Percentiles rank a stretch among this genome's conserved stretches.
phyloP scores from a whole-genome alignment of 495 filamentous ascomycete genomes.

The Aspergillus avenaceus region DNA sequence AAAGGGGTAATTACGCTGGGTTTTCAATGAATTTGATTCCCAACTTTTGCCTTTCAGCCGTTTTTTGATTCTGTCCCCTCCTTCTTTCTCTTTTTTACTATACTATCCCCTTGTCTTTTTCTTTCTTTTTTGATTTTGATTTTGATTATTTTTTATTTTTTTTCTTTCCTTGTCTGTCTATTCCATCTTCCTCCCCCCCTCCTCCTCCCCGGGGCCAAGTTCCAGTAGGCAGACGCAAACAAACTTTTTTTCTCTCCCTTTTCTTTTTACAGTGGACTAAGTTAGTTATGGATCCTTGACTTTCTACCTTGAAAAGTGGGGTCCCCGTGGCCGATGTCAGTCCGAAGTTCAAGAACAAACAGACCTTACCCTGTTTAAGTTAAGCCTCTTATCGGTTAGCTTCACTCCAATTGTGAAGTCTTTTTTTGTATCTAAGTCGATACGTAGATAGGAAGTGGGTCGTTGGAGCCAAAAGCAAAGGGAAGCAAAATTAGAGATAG shows the following conservation, averaged over 20 bases:
- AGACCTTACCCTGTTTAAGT: constrained; percentile 3
- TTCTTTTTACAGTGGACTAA: neutral
- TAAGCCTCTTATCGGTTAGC: constrained; percentile 4
- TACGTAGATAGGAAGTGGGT: constrained; percentile 6
- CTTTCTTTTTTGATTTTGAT: neutral
- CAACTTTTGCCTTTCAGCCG: neutral
- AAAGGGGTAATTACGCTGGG: neutral
- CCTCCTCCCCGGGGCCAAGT: neutral
- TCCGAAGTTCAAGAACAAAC: constrained; percentile 9
- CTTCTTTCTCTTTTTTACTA: neutral
- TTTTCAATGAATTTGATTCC: neutral
- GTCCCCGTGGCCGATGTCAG: constrained; percentile 6
- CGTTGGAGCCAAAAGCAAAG: neutral
- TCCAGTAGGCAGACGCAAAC: constrained; percentile 3
- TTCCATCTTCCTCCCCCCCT: neutral
- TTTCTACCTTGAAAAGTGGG: constrained; percentile 3
- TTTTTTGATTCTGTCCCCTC: neutral
- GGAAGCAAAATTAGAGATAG: neutral
- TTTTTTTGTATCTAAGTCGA: constrained; percentile 1
- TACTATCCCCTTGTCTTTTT: neutral
- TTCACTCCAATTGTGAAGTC: constrained; percentile 3
- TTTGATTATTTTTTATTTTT: no score
- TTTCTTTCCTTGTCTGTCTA: neutral
- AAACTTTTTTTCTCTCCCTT: no score
- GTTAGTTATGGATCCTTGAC: constrained; percentile 1